Evolutionary conservation across 2,329 filamentous ascomycete species (phyloP).

Genomic region (Hypomyces perniciosus): DNA sequence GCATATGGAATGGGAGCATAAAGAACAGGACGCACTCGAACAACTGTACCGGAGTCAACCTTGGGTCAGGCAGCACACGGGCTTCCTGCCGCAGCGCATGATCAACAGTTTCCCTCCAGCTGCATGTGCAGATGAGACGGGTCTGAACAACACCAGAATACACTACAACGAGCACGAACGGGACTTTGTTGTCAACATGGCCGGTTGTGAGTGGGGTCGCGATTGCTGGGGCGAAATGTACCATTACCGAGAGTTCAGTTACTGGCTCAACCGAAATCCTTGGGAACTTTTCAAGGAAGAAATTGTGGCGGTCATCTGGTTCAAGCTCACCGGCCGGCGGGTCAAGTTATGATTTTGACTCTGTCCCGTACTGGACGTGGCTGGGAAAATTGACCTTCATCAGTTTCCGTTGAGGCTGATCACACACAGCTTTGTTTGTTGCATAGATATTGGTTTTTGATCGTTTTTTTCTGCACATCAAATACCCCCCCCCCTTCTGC

Average conservation of each 20-base stretch:
- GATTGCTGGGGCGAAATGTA: conserved; percentile 99
- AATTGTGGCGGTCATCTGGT: conserved; percentile 54
- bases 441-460: conserved; percentile 10
- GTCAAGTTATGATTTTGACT: conserved; percentile 44
- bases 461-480: conserved; percentile 8
- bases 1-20: conserved; percentile 99
- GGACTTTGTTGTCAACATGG: conserved; percentile 98
- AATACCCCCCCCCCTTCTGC: background rate
- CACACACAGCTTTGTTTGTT: conserved; percentile 8
- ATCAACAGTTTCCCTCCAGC: conserved; percentile 93
- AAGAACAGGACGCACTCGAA: conserved; percentile 93
- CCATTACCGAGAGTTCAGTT: conserved; percentile 85
- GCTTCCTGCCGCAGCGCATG: conserved; percentile 82
- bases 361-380: background rate
- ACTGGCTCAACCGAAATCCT: conserved; percentile 73
- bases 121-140: conserved; percentile 68
- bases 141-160: conserved; percentile 63
- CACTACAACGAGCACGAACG: conserved; percentile 83
- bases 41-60: conserved; percentile 87
- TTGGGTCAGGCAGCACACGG: conserved; percentile 84
- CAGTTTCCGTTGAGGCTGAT: background rate
- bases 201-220: conserved; percentile 91
- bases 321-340: conserved; percentile 56
- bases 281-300: conserved; percentile 76
- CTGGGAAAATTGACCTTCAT: background rate